Evolutionary conservation across 495 filamentous ascomycete species (phyloP).

Genomic region (Penicillium roqueforti): DNA sequence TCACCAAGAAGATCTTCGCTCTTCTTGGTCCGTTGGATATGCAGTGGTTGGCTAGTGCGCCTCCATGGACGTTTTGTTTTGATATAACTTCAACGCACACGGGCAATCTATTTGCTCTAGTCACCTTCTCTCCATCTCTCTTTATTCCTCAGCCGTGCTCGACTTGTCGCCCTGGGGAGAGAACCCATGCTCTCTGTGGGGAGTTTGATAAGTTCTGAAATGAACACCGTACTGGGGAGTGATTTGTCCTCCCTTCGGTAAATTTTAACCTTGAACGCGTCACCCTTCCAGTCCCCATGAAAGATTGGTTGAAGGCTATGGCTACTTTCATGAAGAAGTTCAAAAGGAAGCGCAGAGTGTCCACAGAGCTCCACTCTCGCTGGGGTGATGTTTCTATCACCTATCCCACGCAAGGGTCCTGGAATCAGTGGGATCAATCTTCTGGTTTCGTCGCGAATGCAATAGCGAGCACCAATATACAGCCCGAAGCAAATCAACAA

Average conservation of each 20-base stretch:
- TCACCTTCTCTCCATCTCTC: slow-evolving; percentile 3
- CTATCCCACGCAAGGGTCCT: slow-evolving; percentile 41
- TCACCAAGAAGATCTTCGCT: slow-evolving; percentile 25
- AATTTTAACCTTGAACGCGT: background rate
- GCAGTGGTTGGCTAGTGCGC: slow-evolving; percentile 15
- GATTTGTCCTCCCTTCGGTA: slow-evolving; percentile 19
- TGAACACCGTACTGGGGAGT: slow-evolving; percentile 20
- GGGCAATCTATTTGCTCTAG: slow-evolving; percentile 9
- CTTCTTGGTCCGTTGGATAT: slow-evolving; percentile 16
- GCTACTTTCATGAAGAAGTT: slow-evolving; percentile 35
- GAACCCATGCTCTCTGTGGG: slow-evolving; percentile 2
- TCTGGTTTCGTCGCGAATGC: slow-evolving; percentile 18
- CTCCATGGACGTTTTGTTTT: slow-evolving; percentile 13
- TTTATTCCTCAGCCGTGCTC: background rate
- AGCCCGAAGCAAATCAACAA: slow-evolving; percentile 6
- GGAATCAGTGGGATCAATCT: slow-evolving; percentile 37
- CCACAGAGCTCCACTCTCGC: slow-evolving; percentile 39
- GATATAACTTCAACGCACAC: slow-evolving; percentile 31
- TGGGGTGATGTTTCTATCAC: slow-evolving; percentile 44
- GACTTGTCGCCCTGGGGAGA: background rate
- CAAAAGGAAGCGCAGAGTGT: slow-evolving; percentile 37
- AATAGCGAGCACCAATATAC: background rate
- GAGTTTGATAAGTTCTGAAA: slow-evolving; percentile 16
- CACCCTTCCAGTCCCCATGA: slow-evolving; percentile 21
- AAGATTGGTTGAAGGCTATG: slow-evolving; percentile 29